Percentiles rank a stretch among this genome's conserved stretches.
These are phyloP conservation scores for Populus hybrid DNA, from an alignment of 441 rosid genomes.

Conservation along the genomic window DNA sequence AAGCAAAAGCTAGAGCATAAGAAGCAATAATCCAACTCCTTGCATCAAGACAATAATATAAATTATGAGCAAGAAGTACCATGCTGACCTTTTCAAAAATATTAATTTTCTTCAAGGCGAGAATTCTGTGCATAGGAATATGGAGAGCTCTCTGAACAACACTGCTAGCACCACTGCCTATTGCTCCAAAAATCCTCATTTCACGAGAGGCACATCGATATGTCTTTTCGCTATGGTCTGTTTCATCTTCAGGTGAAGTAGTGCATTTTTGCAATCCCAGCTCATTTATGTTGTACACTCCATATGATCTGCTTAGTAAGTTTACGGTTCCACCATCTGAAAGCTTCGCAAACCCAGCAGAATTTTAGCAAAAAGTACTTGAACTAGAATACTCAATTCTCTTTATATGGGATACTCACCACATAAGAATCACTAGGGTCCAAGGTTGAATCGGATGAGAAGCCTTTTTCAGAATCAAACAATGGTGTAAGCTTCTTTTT, in stretches of 20 bases:
- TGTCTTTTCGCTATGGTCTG: slow-evolving; percentile 62
- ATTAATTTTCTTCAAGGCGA: slow-evolving; percentile 85
- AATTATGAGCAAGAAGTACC: background rate
- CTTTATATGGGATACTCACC: slow-evolving; percentile 38
- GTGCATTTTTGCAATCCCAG: slow-evolving; percentile 88
- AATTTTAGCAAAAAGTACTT: slow-evolving; percentile 8
- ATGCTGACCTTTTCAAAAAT: slow-evolving; percentile 74
- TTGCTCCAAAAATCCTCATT: slow-evolving; percentile 86
- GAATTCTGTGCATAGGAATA: slow-evolving; percentile 67
- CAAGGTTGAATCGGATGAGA: slow-evolving; percentile 59
- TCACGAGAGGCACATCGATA: slow-evolving; percentile 88
- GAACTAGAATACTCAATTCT: slow-evolving; percentile 1
- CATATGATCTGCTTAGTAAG: slow-evolving; percentile 85
- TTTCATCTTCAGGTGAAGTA: slow-evolving; percentile 52
- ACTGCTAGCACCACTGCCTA: slow-evolving; percentile 93
- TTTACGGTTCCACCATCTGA: slow-evolving; percentile 90
- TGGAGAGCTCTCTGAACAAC: slow-evolving; percentile 92
- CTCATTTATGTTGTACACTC: slow-evolving; percentile 85
- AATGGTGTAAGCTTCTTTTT: slow-evolving; percentile 83
- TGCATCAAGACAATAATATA: background rate
- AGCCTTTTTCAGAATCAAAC: slow-evolving; percentile 92
- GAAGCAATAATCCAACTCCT: background rate
- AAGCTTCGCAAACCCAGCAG: slow-evolving; percentile 42
- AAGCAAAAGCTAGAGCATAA: background rate
- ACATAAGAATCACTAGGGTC: slow-evolving; percentile 69